phyloP scores from a whole-genome alignment of 1,284 basidiomycete species.

The Sphaerobolus stellatus region DNA sequence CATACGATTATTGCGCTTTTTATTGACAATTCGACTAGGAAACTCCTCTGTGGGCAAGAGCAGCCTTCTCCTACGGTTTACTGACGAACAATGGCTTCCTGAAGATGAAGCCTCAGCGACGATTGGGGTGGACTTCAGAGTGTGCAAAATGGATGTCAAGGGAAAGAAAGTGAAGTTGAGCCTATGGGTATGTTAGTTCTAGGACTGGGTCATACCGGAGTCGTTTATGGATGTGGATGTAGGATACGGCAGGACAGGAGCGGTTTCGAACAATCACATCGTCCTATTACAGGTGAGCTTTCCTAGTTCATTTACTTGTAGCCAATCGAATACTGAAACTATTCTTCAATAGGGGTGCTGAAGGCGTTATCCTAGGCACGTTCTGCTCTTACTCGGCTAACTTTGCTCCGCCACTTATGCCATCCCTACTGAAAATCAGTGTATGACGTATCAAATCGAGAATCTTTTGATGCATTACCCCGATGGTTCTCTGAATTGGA shows the following conservation, averaged over 20 bases:
- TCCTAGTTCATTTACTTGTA: background rate
- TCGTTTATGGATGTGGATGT: constrained; percentile 8
- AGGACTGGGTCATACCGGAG: background rate
- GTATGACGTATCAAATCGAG: constrained; percentile 90
- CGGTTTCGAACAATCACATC: constrained; percentile 90
- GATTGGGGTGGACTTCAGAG: constrained; percentile 85
- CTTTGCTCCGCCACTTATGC: background rate
- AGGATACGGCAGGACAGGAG: constrained; percentile 93
- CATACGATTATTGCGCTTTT: background rate
- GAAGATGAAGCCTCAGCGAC: constrained; percentile 94
- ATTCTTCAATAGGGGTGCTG: constrained; percentile 58
- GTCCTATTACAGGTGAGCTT: constrained; percentile 71
- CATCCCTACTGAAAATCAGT: constrained; percentile 46
- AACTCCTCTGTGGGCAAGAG: constrained; percentile 93
- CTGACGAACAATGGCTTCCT: constrained; percentile 93
- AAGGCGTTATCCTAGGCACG: constrained; percentile 88
- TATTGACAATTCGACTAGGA: constrained; percentile 37
- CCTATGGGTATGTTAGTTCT: constrained; percentile 60
- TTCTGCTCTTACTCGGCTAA: constrained; percentile 9
- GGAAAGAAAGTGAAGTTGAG: constrained; percentile 79
- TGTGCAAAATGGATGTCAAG: constrained; percentile 78
- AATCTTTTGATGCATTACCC: constrained; percentile 89
- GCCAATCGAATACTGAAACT: too few species aligned
- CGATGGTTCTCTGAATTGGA: constrained; percentile 95
- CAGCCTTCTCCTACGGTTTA: constrained; percentile 89